phyloP scores from a whole-genome alignment of 2,329 filamentous ascomycete species.

The Fusarium sp. region DNA sequence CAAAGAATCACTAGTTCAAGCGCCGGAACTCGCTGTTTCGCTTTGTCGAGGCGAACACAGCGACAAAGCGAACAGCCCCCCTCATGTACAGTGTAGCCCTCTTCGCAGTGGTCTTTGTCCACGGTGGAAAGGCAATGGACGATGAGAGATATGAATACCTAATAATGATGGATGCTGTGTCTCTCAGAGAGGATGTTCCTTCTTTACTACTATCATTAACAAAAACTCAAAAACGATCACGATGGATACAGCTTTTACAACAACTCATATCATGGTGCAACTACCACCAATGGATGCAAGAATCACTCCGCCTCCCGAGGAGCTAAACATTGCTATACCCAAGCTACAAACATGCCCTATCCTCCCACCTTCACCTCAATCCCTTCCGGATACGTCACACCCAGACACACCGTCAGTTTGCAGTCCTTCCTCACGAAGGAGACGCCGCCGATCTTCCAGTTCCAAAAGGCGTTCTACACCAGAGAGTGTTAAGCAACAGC shows the following conservation, averaged over 20 bases:
- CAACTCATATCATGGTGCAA: constrained; percentile 7
- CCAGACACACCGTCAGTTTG: not conserved
- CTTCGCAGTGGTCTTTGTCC: constrained; percentile 18
- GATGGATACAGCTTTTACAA: constrained; percentile 27
- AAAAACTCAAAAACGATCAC: constrained; percentile 2
- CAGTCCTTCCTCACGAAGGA: not conserved
- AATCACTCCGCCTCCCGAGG: constrained; percentile 29
- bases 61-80: constrained; percentile 33
- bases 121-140: not conserved
- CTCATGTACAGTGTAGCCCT: constrained; percentile 13
- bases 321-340: constrained; percentile 12
- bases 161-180: constrained; percentile 5
- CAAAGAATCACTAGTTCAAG: constrained; percentile 2
- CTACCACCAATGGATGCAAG: constrained; percentile 31
- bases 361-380: constrained; percentile 11
- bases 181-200: not conserved
- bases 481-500: not conserved
- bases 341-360: constrained; percentile 3
- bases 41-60: constrained; percentile 25
- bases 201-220: constrained; percentile 3
- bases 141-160: constrained; percentile 22
- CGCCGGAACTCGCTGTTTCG: constrained; percentile 19
- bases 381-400: constrained; percentile 2
- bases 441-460: constrained; percentile 20
- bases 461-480: not conserved